Conservation (phyloP, 176 grass and related monocot genomes). For the Triticum timopheevii region DNA sequence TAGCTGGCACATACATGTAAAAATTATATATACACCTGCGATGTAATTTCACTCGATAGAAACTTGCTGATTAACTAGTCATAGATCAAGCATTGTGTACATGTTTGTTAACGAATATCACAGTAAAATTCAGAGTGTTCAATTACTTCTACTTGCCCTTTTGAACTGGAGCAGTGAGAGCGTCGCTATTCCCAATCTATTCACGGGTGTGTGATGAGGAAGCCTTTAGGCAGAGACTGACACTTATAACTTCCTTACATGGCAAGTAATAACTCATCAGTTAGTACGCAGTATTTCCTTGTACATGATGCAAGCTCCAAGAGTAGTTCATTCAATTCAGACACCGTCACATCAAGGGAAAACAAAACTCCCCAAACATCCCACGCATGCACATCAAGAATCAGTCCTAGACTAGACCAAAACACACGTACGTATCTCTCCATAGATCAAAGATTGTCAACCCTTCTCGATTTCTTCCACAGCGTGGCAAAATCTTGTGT, state of each 20-base stretch:
- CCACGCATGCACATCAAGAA: not conserved
- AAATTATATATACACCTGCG: not conserved
- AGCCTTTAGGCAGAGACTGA: not conserved
- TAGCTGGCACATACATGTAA: not conserved
- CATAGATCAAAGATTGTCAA: not conserved
- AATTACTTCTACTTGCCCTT: not conserved
- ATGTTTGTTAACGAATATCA: not conserved
- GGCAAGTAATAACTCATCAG: not conserved
- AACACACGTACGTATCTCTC: slow-evolving; percentile 3
- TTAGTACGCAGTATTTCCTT: not conserved
- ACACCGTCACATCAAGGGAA: not conserved
- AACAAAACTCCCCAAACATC: not conserved
- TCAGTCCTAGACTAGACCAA: slow-evolving; percentile 19
- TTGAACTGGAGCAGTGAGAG: not conserved
- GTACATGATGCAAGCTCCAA: not conserved
- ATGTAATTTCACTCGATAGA: not conserved
- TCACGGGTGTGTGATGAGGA: not conserved
- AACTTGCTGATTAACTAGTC: not conserved
- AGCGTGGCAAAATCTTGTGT: not conserved
- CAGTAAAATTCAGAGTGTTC: not conserved
- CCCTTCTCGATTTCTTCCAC: not conserved
- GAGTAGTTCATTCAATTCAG: not conserved
- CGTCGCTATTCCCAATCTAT: not conserved
- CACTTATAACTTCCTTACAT: not conserved
- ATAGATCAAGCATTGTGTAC: not conserved